A percentile compares a stretch with the other conserved stretches of the same genome.
These are phyloP conservation scores for Echites panduratus DNA, from an alignment of 257 asterid species.

Conservation along the genomic window DNA sequence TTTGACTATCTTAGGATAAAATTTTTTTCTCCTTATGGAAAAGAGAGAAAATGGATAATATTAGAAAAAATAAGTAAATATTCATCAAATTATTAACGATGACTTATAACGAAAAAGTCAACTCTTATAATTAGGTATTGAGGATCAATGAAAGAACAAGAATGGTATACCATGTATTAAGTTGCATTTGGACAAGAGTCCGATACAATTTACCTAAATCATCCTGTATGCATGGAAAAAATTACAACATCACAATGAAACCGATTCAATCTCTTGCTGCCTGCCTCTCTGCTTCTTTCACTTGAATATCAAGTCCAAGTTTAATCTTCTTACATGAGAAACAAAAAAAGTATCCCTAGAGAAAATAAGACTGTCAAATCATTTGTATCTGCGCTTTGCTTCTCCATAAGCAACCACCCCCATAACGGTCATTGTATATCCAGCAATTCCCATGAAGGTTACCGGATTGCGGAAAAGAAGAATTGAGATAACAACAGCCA, in stretches of 20 bases:
- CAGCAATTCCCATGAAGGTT: slow-evolving; percentile 81
- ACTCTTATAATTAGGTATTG: too few species aligned
- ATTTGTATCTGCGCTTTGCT: slow-evolving; percentile 75
- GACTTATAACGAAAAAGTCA: too few species aligned
- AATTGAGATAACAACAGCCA: slow-evolving; percentile 95
- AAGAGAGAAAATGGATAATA: too few species aligned
- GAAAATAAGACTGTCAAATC: slow-evolving; percentile 15
- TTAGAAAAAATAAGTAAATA: too few species aligned
- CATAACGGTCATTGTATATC: slow-evolving; percentile 88
- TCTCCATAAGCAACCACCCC: slow-evolving; percentile 98
- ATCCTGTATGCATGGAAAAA: slow-evolving; percentile 4
- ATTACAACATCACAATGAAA: not conserved
- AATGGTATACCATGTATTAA: not conserved
- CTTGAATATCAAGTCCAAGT: too few species aligned
- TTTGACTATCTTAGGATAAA: too few species aligned
- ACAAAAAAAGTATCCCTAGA: not conserved
- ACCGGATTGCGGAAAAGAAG: slow-evolving; percentile 88
- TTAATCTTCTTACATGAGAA: too few species aligned
- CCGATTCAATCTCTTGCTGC: not conserved
- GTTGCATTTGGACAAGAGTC: not conserved
- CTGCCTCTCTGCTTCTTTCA: not conserved
- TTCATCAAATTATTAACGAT: too few species aligned
- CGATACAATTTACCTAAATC: slow-evolving; percentile 4
- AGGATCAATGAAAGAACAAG: not conserved
- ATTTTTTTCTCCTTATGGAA: too few species aligned